Conservation (phyloP, 169 alveolate genomes). For the Plasmodium coatneyi region DNA sequence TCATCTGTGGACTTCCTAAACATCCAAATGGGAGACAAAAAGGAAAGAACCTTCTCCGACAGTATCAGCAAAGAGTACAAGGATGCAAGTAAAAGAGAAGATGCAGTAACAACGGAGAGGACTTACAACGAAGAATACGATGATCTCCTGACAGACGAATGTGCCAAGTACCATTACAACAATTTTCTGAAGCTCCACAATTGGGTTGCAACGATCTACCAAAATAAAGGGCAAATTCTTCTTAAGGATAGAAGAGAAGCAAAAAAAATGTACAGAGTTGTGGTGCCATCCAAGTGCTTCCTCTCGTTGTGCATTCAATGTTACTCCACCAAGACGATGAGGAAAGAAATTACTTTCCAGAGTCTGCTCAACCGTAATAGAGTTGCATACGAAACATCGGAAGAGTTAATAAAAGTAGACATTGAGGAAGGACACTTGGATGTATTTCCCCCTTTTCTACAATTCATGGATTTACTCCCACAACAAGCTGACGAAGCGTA, state of each 20-base stretch:
- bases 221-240: slow-evolving; percentile 5
- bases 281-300: slow-evolving; percentile 45
- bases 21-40: neutral
- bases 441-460: slow-evolving; percentile 8
- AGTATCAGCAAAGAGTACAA: slow-evolving; percentile 47
- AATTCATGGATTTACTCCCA: slow-evolving; percentile 13
- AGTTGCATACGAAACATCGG: neutral
- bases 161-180: slow-evolving; percentile 11
- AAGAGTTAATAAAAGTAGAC: slow-evolving; percentile 18
- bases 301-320: slow-evolving; percentile 20
- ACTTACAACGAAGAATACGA: slow-evolving; percentile 26
- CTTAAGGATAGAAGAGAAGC: neutral
- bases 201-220: neutral
- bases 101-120: neutral
- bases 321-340: neutral
- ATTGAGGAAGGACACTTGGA: slow-evolving; percentile 10
- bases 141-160: slow-evolving; percentile 39
- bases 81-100: neutral
- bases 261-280: slow-evolving; percentile 15
- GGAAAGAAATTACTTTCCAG: slow-evolving; percentile 11
- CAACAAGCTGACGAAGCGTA: neutral
- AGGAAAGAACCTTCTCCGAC: neutral
- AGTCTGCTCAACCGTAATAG: neutral
- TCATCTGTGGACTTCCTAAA: neutral
- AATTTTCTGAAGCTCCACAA: slow-evolving; percentile 22